phyloP scores from a whole-genome alignment of 1,284 basidiomycete genomes.

The Meripilus lineatus region DNA sequence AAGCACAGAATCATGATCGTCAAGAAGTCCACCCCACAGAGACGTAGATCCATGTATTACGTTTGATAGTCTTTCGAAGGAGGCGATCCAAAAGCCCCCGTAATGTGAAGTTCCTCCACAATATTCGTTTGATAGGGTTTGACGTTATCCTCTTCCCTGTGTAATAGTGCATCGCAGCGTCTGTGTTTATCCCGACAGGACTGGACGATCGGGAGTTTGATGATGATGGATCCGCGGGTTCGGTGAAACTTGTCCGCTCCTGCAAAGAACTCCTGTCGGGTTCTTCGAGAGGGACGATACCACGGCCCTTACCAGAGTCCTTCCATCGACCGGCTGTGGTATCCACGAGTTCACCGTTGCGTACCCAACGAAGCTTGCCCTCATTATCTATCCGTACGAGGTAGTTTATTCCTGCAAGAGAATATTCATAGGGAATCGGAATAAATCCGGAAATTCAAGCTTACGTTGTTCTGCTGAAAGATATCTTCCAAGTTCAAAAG shows the following conservation, averaged over 20 bases:
- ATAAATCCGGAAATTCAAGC: constrained; percentile 15
- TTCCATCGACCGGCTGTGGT: constrained; percentile 61
- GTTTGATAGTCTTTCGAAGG: constrained; percentile 54
- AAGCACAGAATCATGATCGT: neutral
- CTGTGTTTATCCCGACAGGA: constrained; percentile 22
- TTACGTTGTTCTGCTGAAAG: constrained; percentile 63
- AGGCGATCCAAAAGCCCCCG: constrained; percentile 52
- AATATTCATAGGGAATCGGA: neutral
- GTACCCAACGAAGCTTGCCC: constrained; percentile 71
- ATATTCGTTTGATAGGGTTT: constrained; percentile 34
- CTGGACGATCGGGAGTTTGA: constrained; percentile 12
- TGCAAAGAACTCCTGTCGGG: constrained; percentile 17
- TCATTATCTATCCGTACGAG: constrained; percentile 57
- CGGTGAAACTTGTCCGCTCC: constrained; percentile 24
- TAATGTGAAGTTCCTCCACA: constrained; percentile 45
- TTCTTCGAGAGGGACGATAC: constrained; percentile 46
- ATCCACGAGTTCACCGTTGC: constrained; percentile 59
- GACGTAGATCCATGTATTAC: constrained; percentile 70
- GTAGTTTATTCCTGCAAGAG: constrained; percentile 53
- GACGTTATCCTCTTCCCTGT: constrained; percentile 29
- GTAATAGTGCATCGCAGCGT: constrained; percentile 55
- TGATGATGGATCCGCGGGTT: constrained; percentile 2
- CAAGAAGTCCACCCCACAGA: constrained; percentile 34
- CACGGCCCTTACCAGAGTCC: constrained; percentile 52
- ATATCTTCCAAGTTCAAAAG: constrained; percentile 37